phyloP scores from a whole-genome alignment of 75 land plant genomes.

The Cupressus sempervirens region DNA sequence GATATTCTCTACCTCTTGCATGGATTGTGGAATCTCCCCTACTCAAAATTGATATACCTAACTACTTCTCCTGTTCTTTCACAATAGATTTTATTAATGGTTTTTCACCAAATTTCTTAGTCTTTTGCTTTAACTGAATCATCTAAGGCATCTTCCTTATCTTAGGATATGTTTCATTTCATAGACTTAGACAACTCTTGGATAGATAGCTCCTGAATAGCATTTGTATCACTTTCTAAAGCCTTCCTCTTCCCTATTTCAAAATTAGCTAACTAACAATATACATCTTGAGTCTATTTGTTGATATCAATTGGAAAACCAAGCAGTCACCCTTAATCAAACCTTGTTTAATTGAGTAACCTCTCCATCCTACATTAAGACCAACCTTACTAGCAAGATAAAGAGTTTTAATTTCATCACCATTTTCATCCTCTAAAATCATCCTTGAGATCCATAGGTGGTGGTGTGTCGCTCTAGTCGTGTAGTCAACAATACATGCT shows the following conservation, averaged over 20 bases:
- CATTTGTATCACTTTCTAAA: neutral
- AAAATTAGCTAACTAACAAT: neutral
- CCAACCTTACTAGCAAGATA: slow-evolving; percentile 43
- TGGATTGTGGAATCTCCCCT: too few relatives aligned
- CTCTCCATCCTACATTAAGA: slow-evolving; percentile 63
- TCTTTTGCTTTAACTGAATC: neutral
- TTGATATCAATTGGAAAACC: slow-evolving; percentile 33
- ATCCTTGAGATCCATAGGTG: too few relatives aligned
- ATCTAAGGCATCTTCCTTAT: neutral
- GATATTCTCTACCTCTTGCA: too few relatives aligned
- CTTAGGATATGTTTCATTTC: neutral
- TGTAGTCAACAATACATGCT: too few relatives aligned
- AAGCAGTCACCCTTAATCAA: slow-evolving; percentile 51
- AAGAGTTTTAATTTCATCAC: slow-evolving; percentile 33
- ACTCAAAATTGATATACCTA: too few relatives aligned
- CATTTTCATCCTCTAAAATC: slow-evolving; percentile 43
- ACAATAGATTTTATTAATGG: neutral
- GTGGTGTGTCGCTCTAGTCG: too few relatives aligned
- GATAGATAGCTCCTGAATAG: neutral
- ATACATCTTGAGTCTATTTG: slow-evolving; percentile 26
- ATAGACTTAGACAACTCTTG: neutral
- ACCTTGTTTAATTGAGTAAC: slow-evolving; percentile 42
- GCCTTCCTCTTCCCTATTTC: neutral
- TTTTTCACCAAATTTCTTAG: neutral
- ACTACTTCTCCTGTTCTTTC: neutral